Base-by-base conservation (phyloP, 345 rosid species). In the Salix dunnii region DNA sequence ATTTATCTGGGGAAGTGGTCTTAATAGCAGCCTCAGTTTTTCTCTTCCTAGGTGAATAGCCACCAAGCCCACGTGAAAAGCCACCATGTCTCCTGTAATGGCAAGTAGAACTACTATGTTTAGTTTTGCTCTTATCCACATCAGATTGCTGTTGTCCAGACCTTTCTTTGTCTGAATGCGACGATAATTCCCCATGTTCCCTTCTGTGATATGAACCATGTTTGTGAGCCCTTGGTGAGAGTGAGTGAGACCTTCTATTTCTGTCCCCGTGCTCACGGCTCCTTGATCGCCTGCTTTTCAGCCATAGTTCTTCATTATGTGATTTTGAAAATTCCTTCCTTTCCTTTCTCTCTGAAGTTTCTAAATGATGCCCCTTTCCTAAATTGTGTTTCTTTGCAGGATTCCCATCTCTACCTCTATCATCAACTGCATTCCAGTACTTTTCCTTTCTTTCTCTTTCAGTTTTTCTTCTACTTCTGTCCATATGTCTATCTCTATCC, bases 1-100 rank as follows among this genome's bases (percentile, higher is more conserved):
- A 88, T 78, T 84, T 89, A 73, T 83, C 51, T 46, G 94, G 97
- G 40, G 97, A 90, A 73, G 90, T 90, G 70, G 90, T 89, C 89
- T 86, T 91, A 79, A 69, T 78, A 82, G 88, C 85, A 49, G 84
- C 83, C 70, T 89, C 90, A 55, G 84, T 84, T 84, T 87, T 96
- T 79, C 96, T 92, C 87, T 91, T 93, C 82, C 96, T 89, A 25
- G 99, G 98, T 20, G 97, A 93, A 85, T 93, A 93, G 74, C 98
- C 98, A 79, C 98, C 97, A 77, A 96, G 92, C 67, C 97, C 90
- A 82, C 98, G 92, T 31, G 78, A 75, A 70, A 86, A 86, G 60
- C 82, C 85, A 80, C 79, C 82, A 77, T 85, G 90, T 79, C 88
- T 76, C 78, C 77, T 87, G 79, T 82, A 83, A 73, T 90, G 90